Base-by-base conservation (phyloP, 805 yeast genomes). In the Yamadazyma endophytica region DNA sequence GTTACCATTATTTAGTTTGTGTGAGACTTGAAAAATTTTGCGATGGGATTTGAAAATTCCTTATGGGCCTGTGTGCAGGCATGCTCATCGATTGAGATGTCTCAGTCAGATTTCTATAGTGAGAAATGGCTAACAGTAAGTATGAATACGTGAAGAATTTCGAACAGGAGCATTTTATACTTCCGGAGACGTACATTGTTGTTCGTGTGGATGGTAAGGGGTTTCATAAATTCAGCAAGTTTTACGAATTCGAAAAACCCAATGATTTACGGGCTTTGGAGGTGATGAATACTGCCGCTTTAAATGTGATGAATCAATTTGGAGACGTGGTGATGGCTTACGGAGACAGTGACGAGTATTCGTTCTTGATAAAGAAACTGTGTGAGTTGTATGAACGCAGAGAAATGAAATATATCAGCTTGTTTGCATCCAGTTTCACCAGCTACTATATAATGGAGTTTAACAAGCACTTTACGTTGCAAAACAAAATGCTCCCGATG, bases 321-420 rank as follows among this genome's bases (percentile, higher is more conserved):
- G 75, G 82, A 6, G 97, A 92, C 40, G 70, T 86, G 1, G 48
- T 79, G 7, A 42, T 89, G 53, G 95, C 96, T 0, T 92, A 82
- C 52, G 98, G 98, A 0, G 97, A 92, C 48, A 82, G 95, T 22
- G 98, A 92, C 56, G 98, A 92, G 60, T 92, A 83, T 52, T 81
- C 90, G 9, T 90, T 90, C 54, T 72, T 90, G 4, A 58, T 92
- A 31, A 63, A 77, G 20, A 73, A 70, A 26, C 65, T 65, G 19
- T 77, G 92, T n/a, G 60, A 59, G 2, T 54, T 90, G 37, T 90
- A 82, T 49, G 95, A 89, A 43, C 65, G 97, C 47, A 61, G 98
- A 37, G 89, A 83, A 39, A 70, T 77, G 56, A 92, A 92, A 54
- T 59, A 92, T 19, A 77, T 84, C 0, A 74, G 92, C 2, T 77